phyloP scores from a whole-genome alignment of 1,284 basidiomycete genomes.

The Heimioporus retisporus region DNA sequence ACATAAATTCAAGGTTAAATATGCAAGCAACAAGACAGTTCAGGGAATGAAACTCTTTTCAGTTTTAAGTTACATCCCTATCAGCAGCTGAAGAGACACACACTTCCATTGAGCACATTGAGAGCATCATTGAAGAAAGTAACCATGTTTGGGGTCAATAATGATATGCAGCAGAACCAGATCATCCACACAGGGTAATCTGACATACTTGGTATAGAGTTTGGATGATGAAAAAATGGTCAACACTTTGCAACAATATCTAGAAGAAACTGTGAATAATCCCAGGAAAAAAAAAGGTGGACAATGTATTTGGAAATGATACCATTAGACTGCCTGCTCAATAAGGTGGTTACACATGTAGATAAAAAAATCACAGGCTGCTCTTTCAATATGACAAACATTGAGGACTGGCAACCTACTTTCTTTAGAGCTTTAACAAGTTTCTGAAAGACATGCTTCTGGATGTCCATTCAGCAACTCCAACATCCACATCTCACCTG shows the following conservation, averaged over 20 bases:
- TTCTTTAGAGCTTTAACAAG: too few relatives aligned
- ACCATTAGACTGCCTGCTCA: neutral
- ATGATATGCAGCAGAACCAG: too few relatives aligned
- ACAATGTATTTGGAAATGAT: neutral
- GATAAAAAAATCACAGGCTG: neutral
- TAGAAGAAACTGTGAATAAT: too few relatives aligned
- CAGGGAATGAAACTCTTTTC: slow-evolving; percentile 6
- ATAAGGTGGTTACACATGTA: neutral
- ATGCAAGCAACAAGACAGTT: slow-evolving; percentile 11
- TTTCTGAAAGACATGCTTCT: too few relatives aligned
- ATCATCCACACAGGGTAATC: too few relatives aligned
- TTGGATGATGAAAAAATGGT: too few relatives aligned
- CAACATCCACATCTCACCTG: too few relatives aligned
- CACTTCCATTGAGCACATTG: slow-evolving; percentile 11
- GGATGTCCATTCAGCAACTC: too few relatives aligned
- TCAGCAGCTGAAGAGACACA: neutral
- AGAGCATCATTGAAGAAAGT: slow-evolving; percentile 17
- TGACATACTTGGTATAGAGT: too few relatives aligned
- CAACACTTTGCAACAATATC: too few relatives aligned
- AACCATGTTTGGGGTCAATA: too few relatives aligned
- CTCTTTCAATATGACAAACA: neutral
- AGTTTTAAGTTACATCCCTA: neutral
- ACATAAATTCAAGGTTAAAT: slow-evolving; percentile 13
- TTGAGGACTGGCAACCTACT: neutral
- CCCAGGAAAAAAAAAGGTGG: too few relatives aligned